These are phyloP conservation scores for Ustilago tritici DNA, from an alignment of 1,284 basidiomycete species.

Conservation along the genomic window DNA sequence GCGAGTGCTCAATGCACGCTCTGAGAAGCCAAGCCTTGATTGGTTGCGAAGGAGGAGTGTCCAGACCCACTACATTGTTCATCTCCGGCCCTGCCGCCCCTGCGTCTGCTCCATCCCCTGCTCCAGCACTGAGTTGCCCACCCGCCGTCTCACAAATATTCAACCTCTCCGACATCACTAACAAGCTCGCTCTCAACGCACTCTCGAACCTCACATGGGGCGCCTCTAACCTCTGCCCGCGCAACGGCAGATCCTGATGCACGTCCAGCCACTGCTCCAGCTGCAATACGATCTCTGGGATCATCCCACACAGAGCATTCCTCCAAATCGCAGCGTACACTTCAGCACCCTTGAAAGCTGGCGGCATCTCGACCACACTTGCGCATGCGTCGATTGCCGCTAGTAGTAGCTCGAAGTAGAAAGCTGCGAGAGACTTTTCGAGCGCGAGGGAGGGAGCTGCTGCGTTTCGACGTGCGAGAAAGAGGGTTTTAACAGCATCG, in stretches of 20 bases:
- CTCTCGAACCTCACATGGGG: conserved; percentile 43
- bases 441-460: conserved; percentile 39
- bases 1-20: conserved; percentile 44
- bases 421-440: conserved; percentile 45
- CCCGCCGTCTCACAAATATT: conserved; percentile 34
- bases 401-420: conserved; percentile 47
- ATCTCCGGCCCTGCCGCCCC: background rate
- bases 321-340: conserved; percentile 46
- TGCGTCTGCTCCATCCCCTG: background rate
- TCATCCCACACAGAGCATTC: conserved; percentile 43
- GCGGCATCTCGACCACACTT: conserved; percentile 32
- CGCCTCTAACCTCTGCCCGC: conserved; percentile 35
- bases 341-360: conserved; percentile 32
- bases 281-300: conserved; percentile 46
- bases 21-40: conserved; percentile 51
- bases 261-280: conserved; percentile 53
- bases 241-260: conserved; percentile 25
- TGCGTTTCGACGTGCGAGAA: conserved; percentile 34
- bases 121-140: background rate
- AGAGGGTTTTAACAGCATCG: conserved; percentile 43
- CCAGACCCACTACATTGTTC: conserved; percentile 32
- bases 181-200: conserved; percentile 33
- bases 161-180: conserved; percentile 31
- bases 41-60: conserved; percentile 38
- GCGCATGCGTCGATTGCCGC: conserved; percentile 48